Base-by-base conservation (phyloP, 371 early-diverging fungal genomes). In the Lichtheimia corymbifera region DNA sequence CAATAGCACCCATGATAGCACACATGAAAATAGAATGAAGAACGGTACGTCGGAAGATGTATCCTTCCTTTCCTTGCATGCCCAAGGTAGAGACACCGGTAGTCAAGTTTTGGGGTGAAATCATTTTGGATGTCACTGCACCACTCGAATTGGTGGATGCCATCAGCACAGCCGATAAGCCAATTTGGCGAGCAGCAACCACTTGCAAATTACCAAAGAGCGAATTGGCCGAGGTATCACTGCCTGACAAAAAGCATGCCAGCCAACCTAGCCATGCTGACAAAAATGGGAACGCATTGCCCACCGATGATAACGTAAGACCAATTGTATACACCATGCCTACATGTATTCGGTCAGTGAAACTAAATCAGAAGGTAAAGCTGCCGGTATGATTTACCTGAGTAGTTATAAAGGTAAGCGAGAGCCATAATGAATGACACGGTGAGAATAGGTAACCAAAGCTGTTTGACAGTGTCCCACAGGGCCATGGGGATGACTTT, bases 221-320 rank as follows among this genome's bases (percentile, higher is more conserved):
- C 18, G 73, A 71, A 22, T 63, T 63, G 42, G 76, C 76, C 7
- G 79, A 76, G 1, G 82, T 81, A 40, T 78, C 79, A 64, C 76
- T 77, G 25, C 82, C 82, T 14, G 79, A 78, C n/a, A 81, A 59
- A 63, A 81, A 81, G 50, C 82, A 81, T 3, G 74, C 82, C 6
- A 81, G 44, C 82, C 82, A 81, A 20, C 82, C 82, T 3, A 81
- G 61, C 76, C 76, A 81, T 2, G 78, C 82, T 22, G 82, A 81
- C n/a, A 81, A 57, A 57, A 81, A 81, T 0, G 82, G 82, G 66
- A 81, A 81, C 0, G 76, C 82, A 13, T 55, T 62, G 0, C 82
- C 82, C 2, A 81, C 82, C 3, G 74, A 74, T 9, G 79, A 72
- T 0, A 81, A 47, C 0, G 76, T 74, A 27, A 81, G 53, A 20